Evolutionary conservation across 345 rosid genomes (phyloP), one percentile per base, ranked within the genome.

Genomic region (Trapa incisa): DNA sequence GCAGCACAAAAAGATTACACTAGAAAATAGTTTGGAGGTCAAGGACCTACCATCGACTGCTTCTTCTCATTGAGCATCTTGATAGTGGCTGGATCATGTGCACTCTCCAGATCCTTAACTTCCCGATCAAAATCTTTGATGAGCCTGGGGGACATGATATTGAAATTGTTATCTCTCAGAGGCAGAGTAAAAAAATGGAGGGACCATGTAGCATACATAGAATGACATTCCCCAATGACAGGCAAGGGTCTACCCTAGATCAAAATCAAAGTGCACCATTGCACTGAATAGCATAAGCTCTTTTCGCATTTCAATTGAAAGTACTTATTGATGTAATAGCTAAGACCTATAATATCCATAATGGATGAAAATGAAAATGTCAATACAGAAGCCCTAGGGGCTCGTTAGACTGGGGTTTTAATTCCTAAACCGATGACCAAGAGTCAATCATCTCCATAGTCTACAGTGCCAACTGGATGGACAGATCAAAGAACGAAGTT

Each of bases 121-220:
- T 86, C 96, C 72, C 80, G 76, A 70, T 93, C 98, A 73, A 90
- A 93, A 66, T 93, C 98, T 76, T 90, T 93, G 66, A 93, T 87
- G 75, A 93, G 96, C 83, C 98, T 93, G 86, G 71, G 29, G 74
- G 74, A 74, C 50, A 72, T 56, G 48, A 38, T 50, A 54, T 61
- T n/a, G 52, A 65, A n/a, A 43, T 6, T 9, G 7, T n/a, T 8
- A 41, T 22, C 29, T 22, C 29, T 22, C 29, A 22, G 29, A 22
- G 29, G 29, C 29, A 22, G 29, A 35, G 22, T 39, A 41, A 42
- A 37, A 37, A 64, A 45, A 64, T 16, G 43, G 43, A 41, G 48
- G 50, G 50, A 64, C 33, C 43, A 64, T 39, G 11, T 64, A 58
- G 37, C 63, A 58, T 11, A 35, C 63, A 58, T 11, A 58, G 5